Evolutionary conservation across 768 basidiomycete species (phyloP), one percentile per base, ranked within the genome.

Genomic region (Xanthoconium stramineum): DNA sequence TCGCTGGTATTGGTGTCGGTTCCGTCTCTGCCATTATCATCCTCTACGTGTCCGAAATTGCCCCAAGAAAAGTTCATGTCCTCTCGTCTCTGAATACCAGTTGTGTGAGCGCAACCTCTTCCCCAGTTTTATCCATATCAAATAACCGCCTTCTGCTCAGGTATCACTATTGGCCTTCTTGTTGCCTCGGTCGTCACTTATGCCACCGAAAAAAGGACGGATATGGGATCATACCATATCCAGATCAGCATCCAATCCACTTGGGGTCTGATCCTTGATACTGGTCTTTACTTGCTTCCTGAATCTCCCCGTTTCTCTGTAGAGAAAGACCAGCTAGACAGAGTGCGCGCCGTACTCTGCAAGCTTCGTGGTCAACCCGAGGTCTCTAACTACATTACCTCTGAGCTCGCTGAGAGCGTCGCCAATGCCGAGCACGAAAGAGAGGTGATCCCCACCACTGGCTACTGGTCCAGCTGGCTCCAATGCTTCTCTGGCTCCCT

Each of bases 241-340:
- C 88, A 90, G 38, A 85, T 88, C 58, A 78, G 80, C 29, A 69
- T 94, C 55, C 91, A 94, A 68, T 91, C 94, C 67, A 77, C 83
- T 43, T 94, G 89, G 89, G 89, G 86, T 30, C 67, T 76, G 58
- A 72, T 94, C 61, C 85, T 95, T 52, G 80, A 78, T 35, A 63
- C 59, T 50, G 93, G 93, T 55, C 88, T 94, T 79, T 60, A 81
- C 62, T 69, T 84, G 63, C 84, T 92, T 38, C 90, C 91, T 36
- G 91, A 86, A 74, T 87, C 87, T 33, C 91, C 90, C 28, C 88
- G 90, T 65, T 94, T 80, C 79, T 78, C 87, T 40, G 78, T 94
- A 72, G 87, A 86, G 76, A 79, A 80, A 35, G 85, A 83, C 40
- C 73, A 75, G 43, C 77, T 85, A 56, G 84, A 77, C 8, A 75